These are phyloP conservation scores for Saturnispora diversa DNA, from an alignment of 805 yeast species.

Conservation along the genomic window DNA sequence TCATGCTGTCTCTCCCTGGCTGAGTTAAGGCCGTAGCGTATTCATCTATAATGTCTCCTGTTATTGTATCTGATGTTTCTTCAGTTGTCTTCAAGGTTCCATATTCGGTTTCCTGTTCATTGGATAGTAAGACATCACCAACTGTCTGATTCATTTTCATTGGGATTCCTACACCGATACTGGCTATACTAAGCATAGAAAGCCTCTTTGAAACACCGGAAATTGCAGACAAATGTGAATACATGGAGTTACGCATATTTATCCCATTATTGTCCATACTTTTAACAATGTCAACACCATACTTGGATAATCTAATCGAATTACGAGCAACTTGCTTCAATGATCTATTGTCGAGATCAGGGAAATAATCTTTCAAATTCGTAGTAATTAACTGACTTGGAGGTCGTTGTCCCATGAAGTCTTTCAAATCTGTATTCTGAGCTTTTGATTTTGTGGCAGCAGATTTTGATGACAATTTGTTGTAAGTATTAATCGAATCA, in stretches of 20 bases:
- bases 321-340: constrained; percentile 75
- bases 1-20: constrained; percentile 8
- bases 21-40: constrained; percentile 10
- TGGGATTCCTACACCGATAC: constrained; percentile 25
- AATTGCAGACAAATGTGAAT: constrained; percentile 17
- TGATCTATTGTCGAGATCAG: constrained; percentile 63
- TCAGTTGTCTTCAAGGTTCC: constrained; percentile 6
- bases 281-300: constrained; percentile 20
- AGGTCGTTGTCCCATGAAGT: constrained; percentile 82
- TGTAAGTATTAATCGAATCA: constrained; percentile 50
- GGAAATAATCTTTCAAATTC: constrained; percentile 85
- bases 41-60: constrained; percentile 6
- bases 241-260: constrained; percentile 18
- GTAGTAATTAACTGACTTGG: constrained; percentile 87
- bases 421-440: constrained; percentile 9
- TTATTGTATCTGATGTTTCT: constrained; percentile 17
- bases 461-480: too few species aligned
- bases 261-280: constrained; percentile 13
- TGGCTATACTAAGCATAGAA: constrained; percentile 25
- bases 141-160: constrained; percentile 38
- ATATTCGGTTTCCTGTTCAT: constrained; percentile 39
- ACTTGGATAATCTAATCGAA: constrained; percentile 70
- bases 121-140: constrained; percentile 55
- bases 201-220: constrained; percentile 16
- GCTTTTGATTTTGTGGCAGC: neutral